A percentile compares a stretch with the other conserved stretches of the same genome.
phyloP scores from a whole-genome alignment of 2,329 filamentous ascomycete species.

The Fusarium devonianum region DNA sequence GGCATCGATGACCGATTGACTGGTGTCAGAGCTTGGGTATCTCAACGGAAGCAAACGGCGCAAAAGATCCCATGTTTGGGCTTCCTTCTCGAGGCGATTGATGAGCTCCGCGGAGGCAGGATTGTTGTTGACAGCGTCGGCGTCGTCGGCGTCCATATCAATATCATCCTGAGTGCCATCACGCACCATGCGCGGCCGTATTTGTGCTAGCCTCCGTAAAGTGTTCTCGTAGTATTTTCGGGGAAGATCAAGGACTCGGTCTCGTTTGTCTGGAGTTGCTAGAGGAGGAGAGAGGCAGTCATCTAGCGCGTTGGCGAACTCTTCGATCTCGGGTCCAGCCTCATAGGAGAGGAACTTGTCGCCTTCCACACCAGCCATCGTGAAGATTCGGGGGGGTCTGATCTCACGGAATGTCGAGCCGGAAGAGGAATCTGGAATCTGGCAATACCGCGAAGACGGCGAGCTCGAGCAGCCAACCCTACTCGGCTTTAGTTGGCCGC shows the following conservation, averaged over 20 bases:
- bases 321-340: constrained; percentile 81
- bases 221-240: constrained; percentile 66
- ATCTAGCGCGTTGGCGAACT: constrained; percentile 84
- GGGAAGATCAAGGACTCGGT: constrained; percentile 70
- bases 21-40: constrained; percentile 53
- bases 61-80: constrained; percentile 89
- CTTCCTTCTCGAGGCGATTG: constrained; percentile 76
- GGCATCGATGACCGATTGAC: constrained; percentile 45
- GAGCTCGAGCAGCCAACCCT: constrained; percentile 35
- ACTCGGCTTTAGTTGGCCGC: constrained; percentile 38
- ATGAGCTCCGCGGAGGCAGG: constrained; percentile 40
- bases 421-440: not conserved
- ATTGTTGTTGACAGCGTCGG: constrained; percentile 45
- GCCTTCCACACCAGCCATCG: constrained; percentile 25
- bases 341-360: constrained; percentile 24
- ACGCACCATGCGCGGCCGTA: constrained; percentile 41
- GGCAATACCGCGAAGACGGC: constrained; percentile 2
- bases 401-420: not conserved
- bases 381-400: not conserved
- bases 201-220: constrained; percentile 43
- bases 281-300: constrained; percentile 66
- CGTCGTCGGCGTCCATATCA: constrained; percentile 65
- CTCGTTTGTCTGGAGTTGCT: constrained; percentile 62
- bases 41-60: constrained; percentile 75
- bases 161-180: constrained; percentile 53